Percentiles rank a stretch among this genome's conserved stretches.
phyloP scores from a whole-genome alignment of 192 early-diverging fungal species.

The Backusella liffmaniae region DNA sequence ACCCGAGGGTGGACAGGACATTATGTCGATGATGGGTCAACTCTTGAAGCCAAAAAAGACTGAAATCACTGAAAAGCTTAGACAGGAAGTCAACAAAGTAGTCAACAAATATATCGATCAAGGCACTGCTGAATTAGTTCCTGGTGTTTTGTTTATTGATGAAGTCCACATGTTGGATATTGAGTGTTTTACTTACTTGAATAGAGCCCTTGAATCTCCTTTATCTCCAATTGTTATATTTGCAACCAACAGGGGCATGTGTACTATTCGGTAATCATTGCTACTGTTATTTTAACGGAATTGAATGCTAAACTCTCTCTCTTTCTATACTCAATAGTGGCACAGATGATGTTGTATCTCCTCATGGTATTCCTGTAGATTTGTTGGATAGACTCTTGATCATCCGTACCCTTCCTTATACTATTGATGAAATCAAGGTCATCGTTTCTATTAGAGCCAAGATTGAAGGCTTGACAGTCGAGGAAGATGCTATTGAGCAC shows the following conservation, averaged over 20 bases:
- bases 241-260: constrained; percentile 80
- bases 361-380: constrained; percentile 97
- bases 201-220: constrained; percentile 94
- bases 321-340: constrained; percentile 50
- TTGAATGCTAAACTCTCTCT: not conserved
- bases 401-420: constrained; percentile 93
- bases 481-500: constrained; percentile 74
- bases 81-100: constrained; percentile 98
- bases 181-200: constrained; percentile 99
- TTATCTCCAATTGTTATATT: constrained; percentile 97
- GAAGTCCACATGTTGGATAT: constrained; percentile 99
- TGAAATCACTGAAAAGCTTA: constrained; percentile 97
- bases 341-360: constrained; percentile 73
- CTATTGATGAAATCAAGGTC: constrained; percentile 81
- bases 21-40: constrained; percentile 98
- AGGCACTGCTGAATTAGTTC: constrained; percentile 94
- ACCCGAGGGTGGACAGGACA: constrained; percentile 96
- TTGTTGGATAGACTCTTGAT: constrained; percentile 95
- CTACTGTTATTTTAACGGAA: not conserved
- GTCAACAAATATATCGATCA: constrained; percentile 99
- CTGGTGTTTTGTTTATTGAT: constrained; percentile 98
- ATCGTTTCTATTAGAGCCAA: constrained; percentile 94
- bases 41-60: constrained; percentile 99
- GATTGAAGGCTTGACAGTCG: constrained; percentile 78
- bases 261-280: constrained; percentile 29